Percentiles rank a stretch among this genome's conserved stretches.
Evolutionary conservation across 208 protist genomes (phyloP).

Genomic region (Leptomonas pyrrhocoris): DNA sequence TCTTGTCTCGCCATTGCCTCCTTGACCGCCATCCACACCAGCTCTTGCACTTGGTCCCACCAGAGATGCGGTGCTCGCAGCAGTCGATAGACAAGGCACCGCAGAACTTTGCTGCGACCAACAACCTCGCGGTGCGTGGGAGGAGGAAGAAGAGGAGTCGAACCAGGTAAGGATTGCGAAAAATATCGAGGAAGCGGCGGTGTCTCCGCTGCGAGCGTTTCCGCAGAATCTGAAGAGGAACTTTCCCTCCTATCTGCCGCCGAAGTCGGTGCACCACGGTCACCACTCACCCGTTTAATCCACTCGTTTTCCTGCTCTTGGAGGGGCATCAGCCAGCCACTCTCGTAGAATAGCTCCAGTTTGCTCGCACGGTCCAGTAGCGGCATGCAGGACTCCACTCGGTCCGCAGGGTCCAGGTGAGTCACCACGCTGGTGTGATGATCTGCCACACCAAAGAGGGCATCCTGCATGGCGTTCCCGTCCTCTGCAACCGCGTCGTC

Average conservation of each 20-base stretch:
- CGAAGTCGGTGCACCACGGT: neutral
- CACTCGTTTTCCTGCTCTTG: conserved; percentile 13
- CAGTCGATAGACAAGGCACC: conserved; percentile 37
- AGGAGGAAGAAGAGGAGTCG: neutral
- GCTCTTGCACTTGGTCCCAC: conserved; percentile 45
- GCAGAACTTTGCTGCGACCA: conserved; percentile 46
- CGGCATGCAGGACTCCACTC: conserved; percentile 40
- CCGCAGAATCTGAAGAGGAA: neutral
- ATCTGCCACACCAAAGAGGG: conserved; percentile 54
- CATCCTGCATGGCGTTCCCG: conserved; percentile 4
- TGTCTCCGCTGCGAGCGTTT: neutral
- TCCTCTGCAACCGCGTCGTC: neutral
- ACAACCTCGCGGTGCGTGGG: conserved; percentile 39
- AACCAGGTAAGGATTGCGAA: neutral
- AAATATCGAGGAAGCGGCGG: neutral
- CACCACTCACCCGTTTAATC: neutral
- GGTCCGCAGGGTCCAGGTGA: conserved; percentile 37
- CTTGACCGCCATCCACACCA: conserved; percentile 27
- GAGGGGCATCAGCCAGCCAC: conserved; percentile 47
- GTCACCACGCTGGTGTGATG: conserved; percentile 42
- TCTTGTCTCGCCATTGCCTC: neutral
- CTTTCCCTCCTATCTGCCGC: neutral
- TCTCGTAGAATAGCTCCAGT: conserved; percentile 37
- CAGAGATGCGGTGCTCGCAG: conserved; percentile 32
- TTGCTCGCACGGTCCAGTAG: conserved; percentile 48